These are phyloP conservation scores for Linanthus parryae DNA, from an alignment of 148 eudicot genomes.

Conservation along the genomic window DNA sequence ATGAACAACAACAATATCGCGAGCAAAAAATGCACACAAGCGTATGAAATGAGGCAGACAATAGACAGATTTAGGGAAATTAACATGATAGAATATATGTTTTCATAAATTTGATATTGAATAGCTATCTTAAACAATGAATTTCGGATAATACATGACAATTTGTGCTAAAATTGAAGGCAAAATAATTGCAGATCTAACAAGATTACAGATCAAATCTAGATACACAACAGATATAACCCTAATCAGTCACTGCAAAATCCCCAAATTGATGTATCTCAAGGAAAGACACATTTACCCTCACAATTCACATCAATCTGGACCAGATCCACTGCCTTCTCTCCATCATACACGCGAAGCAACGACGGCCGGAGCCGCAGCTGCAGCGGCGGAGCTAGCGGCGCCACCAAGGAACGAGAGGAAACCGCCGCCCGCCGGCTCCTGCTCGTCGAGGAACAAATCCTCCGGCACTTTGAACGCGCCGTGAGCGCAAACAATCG, in stretches of 20 bases:
- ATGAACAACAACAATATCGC: too few species aligned
- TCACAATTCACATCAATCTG: neutral
- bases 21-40: too few species aligned
- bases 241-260: neutral
- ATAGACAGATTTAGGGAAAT: too few species aligned
- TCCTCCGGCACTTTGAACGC: slow-evolving; percentile 77
- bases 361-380: slow-evolving; percentile 39
- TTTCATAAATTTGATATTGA: too few species aligned
- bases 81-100: too few species aligned
- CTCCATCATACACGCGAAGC: slow-evolving; percentile 34
- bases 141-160: too few species aligned
- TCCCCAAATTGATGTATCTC: neutral
- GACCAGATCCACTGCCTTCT: slow-evolving; percentile 8
- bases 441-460: slow-evolving; percentile 71
- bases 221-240: neutral
- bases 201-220: slow-evolving; percentile 4
- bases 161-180: neutral
- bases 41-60: too few species aligned
- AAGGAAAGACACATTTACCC: slow-evolving; percentile 6
- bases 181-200: neutral
- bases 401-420: slow-evolving; percentile 72
- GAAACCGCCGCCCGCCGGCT: slow-evolving; percentile 37
- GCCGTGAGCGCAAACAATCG: slow-evolving; percentile 56
- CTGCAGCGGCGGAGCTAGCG: slow-evolving; percentile 52
- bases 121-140: too few species aligned